Base-by-base conservation (phyloP, 2,329 filamentous ascomycete genomes). In the Paracoccidioides brasiliensis region DNA sequence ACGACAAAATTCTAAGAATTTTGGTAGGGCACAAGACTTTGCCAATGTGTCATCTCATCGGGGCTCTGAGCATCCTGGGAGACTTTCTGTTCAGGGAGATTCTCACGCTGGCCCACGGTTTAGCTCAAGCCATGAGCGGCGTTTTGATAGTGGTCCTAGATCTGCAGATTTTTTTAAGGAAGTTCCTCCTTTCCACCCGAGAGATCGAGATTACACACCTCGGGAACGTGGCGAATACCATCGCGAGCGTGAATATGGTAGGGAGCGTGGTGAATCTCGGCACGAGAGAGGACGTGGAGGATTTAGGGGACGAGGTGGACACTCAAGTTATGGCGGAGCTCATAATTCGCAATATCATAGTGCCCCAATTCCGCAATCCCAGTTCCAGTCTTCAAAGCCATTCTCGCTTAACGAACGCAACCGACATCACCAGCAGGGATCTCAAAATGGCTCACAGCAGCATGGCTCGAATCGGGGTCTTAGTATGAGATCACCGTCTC, bases 401-500 rank as follows among this genome's bases (percentile, higher is more conserved):
- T 72, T 68, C 46, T 67, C 69, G 37, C 72, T 69, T 60, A 66
- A 65, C 46, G 72, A 76, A 30, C 72, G 74, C 40, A 69, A 72
- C 56, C 67, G 72, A 8, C 67, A 70, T n/a, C 72, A 72, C 44
- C 64, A 66, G 37, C 67, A 69, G 56, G 65, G 62, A 10, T 59
- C 67, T 44, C 58, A 68, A 50, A 73, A 70, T 58, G 68, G 68
- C 43, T 60, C 68, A 7, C 69, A 69, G 64, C 63, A 58, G 58
- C 61, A 73, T 63, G 63, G 70, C 28, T 63, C 76, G 55, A 74
- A 73, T 57, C 78, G 76, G 60, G 74, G 80, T 52, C 74, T 76
- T 61, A 74, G 74, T 50, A 69, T 78, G 57, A 76, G 82, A 55
- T 82, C 83, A 32, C 81, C 84, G 59, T 84, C 82, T 1, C 77